These are phyloP conservation scores for Cladophialophora bantiana DNA, from an alignment of 2,329 filamentous ascomycete species.

Conservation along the genomic window DNA sequence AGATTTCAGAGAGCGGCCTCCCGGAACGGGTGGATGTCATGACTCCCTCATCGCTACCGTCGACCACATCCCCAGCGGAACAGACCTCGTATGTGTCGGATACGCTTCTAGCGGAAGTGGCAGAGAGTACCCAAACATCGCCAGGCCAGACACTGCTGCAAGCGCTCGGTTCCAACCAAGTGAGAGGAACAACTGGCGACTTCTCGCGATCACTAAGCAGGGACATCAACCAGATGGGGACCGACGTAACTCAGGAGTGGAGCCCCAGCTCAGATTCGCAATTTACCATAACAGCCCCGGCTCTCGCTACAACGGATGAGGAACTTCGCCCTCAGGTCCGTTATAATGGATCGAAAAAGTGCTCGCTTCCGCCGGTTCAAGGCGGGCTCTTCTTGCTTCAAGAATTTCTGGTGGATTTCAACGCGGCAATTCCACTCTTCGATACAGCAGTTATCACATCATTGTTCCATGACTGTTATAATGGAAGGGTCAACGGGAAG, in stretches of 20 bases:
- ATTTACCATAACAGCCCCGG: conserved; percentile 9
- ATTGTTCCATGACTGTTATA: conserved; percentile 91
- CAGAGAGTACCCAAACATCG: background rate
- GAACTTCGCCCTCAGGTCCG: conserved; percentile 20
- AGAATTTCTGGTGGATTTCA: conserved; percentile 97
- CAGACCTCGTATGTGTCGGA: conserved; percentile 5
- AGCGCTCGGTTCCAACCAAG: background rate
- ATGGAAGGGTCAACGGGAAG: conserved; percentile 85
- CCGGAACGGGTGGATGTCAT: conserved; percentile 84
- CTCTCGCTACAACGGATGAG: conserved; percentile 14
- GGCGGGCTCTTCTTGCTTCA: conserved; percentile 85
- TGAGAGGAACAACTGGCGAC: background rate
- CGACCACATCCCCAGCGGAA: conserved; percentile 56
- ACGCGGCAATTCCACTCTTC: conserved; percentile 96
- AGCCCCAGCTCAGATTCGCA: background rate
- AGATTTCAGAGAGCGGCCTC: conserved; percentile 63
- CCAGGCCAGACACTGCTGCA: conserved; percentile 17
- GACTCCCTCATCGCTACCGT: conserved; percentile 85
- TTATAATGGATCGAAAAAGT: conserved; percentile 25
- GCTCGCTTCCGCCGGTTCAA: conserved; percentile 76
- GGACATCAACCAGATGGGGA: background rate
- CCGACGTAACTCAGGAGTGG: conserved; percentile 17
- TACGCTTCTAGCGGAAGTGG: background rate
- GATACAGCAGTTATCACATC: conserved; percentile 98
- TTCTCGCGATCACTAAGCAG: background rate